These are phyloP conservation scores for Aspergillus ochraceoroseus DNA, from an alignment of 2,329 filamentous ascomycete genomes.

Conservation along the genomic window DNA sequence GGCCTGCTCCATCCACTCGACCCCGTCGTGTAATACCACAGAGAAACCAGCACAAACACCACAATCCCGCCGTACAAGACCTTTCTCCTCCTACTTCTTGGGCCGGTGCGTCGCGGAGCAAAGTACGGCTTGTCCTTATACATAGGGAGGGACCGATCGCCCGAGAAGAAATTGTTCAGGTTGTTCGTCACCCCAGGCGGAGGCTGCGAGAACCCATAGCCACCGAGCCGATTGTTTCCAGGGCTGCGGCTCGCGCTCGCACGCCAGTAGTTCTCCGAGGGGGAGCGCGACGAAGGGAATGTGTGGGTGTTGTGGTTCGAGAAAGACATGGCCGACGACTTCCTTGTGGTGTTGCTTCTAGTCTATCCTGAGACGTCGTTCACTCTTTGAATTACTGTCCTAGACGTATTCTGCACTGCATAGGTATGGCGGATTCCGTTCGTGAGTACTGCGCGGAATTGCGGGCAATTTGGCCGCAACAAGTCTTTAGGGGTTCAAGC, in stretches of 20 bases:
- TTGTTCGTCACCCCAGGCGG: constrained; percentile 56
- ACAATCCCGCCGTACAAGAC: constrained; percentile 53
- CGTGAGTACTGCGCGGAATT: too few species aligned
- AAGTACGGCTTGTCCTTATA: constrained; percentile 98
- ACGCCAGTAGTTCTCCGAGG: constrained; percentile 56
- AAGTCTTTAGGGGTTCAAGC: too few species aligned
- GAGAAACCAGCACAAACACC: constrained; percentile 50
- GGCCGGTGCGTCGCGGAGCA: constrained; percentile 50
- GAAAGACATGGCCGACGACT: constrained; percentile 51
- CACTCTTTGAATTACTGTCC: too few species aligned
- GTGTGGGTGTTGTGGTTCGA: constrained; percentile 59
- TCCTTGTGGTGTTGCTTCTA: too few species aligned
- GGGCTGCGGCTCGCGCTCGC: constrained; percentile 47
- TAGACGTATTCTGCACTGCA: too few species aligned
- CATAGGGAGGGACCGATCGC: constrained; percentile 69
- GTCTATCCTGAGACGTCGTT: not conserved
- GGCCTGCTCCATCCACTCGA: constrained; percentile 16
- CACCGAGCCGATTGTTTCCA: constrained; percentile 41
- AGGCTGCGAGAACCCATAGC: constrained; percentile 36
- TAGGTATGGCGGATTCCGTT: too few species aligned
- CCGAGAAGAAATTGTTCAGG: constrained; percentile 61
- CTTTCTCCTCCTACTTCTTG: constrained; percentile 61
- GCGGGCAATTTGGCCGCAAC: too few species aligned
- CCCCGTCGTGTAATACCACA: constrained; percentile 59
- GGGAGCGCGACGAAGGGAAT: constrained; percentile 27